phyloP scores from a whole-genome alignment of 2,329 filamentous ascomycete genomes.

The Aspergillus puulaauensis region DNA sequence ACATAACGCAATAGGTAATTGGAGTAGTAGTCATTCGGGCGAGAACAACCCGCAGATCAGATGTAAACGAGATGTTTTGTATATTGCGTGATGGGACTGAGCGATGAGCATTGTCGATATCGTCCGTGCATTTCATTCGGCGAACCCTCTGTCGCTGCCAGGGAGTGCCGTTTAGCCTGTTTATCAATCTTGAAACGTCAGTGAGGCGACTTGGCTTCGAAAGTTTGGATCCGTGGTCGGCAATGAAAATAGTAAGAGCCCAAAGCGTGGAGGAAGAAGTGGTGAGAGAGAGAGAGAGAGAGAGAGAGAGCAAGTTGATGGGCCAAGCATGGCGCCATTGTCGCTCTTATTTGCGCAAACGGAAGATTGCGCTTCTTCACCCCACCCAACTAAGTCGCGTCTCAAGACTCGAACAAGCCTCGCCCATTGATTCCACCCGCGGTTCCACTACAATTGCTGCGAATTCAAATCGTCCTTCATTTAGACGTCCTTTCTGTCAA shows the following conservation, averaged over 20 bases:
- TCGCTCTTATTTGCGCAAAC: conserved; percentile 1
- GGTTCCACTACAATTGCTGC: neutral
- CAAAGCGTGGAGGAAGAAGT: neutral
- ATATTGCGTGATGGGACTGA: conserved; percentile 14
- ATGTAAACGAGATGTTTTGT: neutral
- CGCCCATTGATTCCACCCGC: neutral
- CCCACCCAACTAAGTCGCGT: neutral
- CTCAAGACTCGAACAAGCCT: neutral
- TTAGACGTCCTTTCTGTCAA: neutral
- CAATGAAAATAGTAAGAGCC: neutral
- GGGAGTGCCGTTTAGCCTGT: neutral
- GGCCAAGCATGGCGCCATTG: conserved; percentile 29
- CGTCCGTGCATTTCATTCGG: conserved; percentile 2
- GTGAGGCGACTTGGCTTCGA: neutral
- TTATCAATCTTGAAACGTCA: neutral
- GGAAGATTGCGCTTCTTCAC: neutral
- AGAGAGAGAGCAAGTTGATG: conserved; percentile 1
- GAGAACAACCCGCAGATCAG: conserved; percentile 3
- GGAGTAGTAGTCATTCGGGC: neutral
- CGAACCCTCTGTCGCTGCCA: neutral
- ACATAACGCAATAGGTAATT: neutral
- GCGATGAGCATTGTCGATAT: conserved; percentile 7
- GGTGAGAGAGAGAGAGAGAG: neutral
- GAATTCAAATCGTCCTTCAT: neutral
- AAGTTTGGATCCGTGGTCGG: neutral